Conservation (phyloP, 2,329 filamentous ascomycete species). For the Pestalotiopsis fici region DNA sequence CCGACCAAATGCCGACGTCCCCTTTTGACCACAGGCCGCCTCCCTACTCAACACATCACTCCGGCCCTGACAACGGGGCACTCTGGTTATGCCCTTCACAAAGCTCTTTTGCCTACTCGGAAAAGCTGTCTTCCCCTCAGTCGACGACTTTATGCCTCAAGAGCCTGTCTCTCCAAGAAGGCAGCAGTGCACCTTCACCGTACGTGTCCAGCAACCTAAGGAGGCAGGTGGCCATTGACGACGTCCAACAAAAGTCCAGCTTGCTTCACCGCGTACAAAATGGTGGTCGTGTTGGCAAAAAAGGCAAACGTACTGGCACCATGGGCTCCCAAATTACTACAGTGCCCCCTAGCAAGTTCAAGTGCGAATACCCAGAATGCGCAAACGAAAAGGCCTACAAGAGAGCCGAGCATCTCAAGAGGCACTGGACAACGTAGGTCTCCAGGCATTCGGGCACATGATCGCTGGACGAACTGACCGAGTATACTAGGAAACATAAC, state of each 20-base stretch:
- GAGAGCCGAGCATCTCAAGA: constrained; percentile 57
- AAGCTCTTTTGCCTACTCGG: constrained; percentile 1
- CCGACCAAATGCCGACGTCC: constrained; percentile 20
- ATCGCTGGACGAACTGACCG: background rate
- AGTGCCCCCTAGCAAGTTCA: constrained; percentile 28
- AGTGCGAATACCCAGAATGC: constrained; percentile 49
- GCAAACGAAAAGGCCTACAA: constrained; percentile 44
- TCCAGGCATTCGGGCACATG: background rate
- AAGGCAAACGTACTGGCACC: constrained; percentile 14
- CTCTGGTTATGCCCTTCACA: background rate
- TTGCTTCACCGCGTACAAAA: constrained; percentile 44
- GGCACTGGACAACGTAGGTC: constrained; percentile 39
- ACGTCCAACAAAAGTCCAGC: constrained; percentile 43
- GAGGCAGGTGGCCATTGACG: constrained; percentile 41
- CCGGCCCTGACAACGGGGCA: background rate
- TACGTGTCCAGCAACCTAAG: constrained; percentile 30
- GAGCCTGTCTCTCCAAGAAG: constrained; percentile 29
- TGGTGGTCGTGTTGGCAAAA: constrained; percentile 12
- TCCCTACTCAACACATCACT: constrained; percentile 9
- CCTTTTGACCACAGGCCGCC: constrained; percentile 17
- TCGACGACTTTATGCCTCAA: constrained; percentile 15
- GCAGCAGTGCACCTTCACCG: constrained; percentile 12
- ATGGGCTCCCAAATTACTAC: constrained; percentile 19
- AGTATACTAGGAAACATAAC: constrained; percentile 34
- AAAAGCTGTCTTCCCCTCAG: constrained; percentile 15